These are phyloP conservation scores for Colletotrichum tropicicola DNA, from an alignment of 2,329 filamentous ascomycete species.

Conservation along the genomic window DNA sequence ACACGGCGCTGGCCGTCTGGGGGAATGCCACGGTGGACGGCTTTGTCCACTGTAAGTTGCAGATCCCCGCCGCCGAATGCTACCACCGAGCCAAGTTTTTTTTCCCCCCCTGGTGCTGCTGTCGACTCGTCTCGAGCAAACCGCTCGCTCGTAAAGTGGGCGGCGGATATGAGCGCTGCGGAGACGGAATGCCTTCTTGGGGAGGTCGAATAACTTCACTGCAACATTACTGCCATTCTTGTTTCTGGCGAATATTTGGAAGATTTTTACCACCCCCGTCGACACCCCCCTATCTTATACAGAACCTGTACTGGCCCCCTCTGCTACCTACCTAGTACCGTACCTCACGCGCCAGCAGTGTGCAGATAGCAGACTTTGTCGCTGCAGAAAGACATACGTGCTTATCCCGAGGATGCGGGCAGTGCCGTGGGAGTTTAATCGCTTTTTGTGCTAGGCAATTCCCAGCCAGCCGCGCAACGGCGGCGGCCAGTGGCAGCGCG, in stretches of 20 bases:
- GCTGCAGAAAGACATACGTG: background rate
- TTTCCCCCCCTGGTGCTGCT: background rate
- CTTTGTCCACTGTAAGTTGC: background rate
- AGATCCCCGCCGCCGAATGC: conserved; percentile 15
- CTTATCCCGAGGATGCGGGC: conserved; percentile 10
- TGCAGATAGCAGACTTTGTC: background rate
- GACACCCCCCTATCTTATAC: background rate
- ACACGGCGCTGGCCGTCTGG: conserved; percentile 23
- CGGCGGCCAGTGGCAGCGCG: background rate
- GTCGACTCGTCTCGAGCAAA: background rate
- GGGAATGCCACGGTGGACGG: conserved; percentile 5
- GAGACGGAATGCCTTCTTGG: background rate
- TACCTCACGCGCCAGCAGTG: background rate
- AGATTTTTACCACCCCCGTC: background rate
- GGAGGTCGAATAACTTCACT: background rate
- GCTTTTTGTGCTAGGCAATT: background rate
- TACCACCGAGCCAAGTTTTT: conserved; percentile 8
- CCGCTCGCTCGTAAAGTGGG: conserved; percentile 6
- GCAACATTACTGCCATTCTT: background rate
- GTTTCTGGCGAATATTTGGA: background rate
- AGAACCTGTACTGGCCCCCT: too few relatives aligned
- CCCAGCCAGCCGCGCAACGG: background rate
- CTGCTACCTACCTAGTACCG: too few relatives aligned
- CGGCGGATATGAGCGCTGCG: conserved; percentile 20
- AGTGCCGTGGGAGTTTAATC: conserved; percentile 18